phyloP scores from a whole-genome alignment of 192 early-diverging fungal species.

The Coemansia sp. region DNA sequence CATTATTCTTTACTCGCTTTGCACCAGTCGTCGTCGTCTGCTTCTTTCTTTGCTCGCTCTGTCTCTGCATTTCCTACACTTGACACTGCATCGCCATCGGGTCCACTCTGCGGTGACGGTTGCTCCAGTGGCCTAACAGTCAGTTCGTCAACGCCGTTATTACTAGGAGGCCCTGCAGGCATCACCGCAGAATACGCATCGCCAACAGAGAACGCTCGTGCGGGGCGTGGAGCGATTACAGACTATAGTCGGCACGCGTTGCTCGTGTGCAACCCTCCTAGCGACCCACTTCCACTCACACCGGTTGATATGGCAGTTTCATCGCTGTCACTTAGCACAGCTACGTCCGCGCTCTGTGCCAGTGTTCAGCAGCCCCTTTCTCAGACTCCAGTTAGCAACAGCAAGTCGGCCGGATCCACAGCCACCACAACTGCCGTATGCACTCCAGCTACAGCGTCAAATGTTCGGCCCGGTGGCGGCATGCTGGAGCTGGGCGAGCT shows the following conservation, averaged over 20 bases:
- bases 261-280: conserved; percentile 37
- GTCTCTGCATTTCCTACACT: not conserved
- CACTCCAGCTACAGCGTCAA: conserved; percentile 14
- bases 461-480: not conserved
- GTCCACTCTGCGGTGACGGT: not conserved
- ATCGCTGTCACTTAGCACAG: not conserved
- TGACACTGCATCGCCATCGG: conserved; percentile 6
- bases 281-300: conserved; percentile 26
- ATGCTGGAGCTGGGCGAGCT: not conserved
- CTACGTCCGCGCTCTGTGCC: not conserved
- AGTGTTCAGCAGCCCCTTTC: conserved; percentile 7
- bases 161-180: not conserved
- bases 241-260: conserved; percentile 1
- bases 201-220: not conserved
- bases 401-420: conserved; percentile 8
- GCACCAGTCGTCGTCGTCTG: not conserved
- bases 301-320: conserved; percentile 23
- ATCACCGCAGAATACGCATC: not conserved
- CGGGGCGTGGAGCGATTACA: not conserved
- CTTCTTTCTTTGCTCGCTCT: not conserved
- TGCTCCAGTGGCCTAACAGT: not conserved
- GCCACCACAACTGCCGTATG: conserved; percentile 24
- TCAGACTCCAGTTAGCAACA: conserved; percentile 14
- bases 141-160: not conserved
- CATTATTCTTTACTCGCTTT: not conserved